Evolutionary conservation across 75 land plant genomes (phyloP), one percentile per base, ranked within the genome.

Genomic region (Pinus tabuliformis): DNA sequence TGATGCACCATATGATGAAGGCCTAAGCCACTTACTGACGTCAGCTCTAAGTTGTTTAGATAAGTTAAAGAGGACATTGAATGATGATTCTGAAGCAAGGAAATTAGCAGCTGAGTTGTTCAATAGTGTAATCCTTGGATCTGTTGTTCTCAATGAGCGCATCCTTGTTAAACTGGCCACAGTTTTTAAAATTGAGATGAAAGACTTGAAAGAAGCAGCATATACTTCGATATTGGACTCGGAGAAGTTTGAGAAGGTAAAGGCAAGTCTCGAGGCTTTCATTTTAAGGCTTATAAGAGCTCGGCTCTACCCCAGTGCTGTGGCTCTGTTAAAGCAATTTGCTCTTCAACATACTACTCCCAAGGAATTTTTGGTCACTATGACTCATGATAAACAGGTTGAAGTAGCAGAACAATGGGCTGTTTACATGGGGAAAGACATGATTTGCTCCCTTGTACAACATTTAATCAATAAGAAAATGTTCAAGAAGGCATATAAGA

Each of bases 381-480:
- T 92, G 88, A 80, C 88, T 11, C 66, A 83, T 56, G 78, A 73
- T 49, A 79, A 78, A 22, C 74, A 90, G 72, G 85, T 84, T 20
- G 83, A 81, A 64, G 88, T 90, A 72, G 97, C 97, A 56, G 91
- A 85, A 22, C 88, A 92, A 57, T 90, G 89, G 89, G 95, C 91
- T 12, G 72, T 59, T 17, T 82, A 81, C 63, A 84, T 88, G 85
- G 97, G 97, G 45, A 88, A 75, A 59, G 76, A 86, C 22, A 85
- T 89, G 84, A 68, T 86, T 57, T 78, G 81, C 62, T 61, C 84
- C 16, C 86, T 94, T 72, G 84, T 94, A 17, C 84, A 82, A 72
- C 83, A 90, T 56, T 86, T 84, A 70, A 72, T 78, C 26, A 86
- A 88, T 21, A 81, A 76, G 82, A 80, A 85, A 16, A 71, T 83